phyloP scores from a whole-genome alignment of 345 rosid genomes.

The Corchorus capsularis region DNA sequence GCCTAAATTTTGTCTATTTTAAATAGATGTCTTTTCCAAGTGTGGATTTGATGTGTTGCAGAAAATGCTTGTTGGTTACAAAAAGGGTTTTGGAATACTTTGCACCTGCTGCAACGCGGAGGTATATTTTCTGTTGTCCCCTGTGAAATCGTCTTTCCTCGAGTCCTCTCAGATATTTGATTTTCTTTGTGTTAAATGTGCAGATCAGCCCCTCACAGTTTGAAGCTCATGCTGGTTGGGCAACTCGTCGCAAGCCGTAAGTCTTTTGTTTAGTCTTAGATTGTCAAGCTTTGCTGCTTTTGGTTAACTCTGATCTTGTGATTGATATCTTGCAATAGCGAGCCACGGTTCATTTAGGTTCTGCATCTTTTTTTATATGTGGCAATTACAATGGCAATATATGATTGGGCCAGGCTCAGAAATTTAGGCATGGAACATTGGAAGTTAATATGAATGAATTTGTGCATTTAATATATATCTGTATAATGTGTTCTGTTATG shows the following conservation, averaged over 20 bases:
- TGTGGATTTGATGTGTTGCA: constrained; percentile 37
- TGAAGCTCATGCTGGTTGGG: constrained; percentile 99
- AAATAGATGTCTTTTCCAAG: constrained; percentile 26
- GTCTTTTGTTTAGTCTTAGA: constrained; percentile 29
- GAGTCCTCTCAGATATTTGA: constrained; percentile 20
- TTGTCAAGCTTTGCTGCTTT: constrained; percentile 4
- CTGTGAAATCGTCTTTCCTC: constrained; percentile 21
- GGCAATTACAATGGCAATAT: not conserved
- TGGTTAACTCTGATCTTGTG: not conserved
- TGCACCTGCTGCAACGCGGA: constrained; percentile 80
- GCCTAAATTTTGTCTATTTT: not conserved
- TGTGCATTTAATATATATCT: not conserved
- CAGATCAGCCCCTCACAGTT: constrained; percentile 92
- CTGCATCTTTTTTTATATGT: not conserved
- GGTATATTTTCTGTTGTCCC: constrained; percentile 41
- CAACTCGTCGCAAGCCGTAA: constrained; percentile 93
- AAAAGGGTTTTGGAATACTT: constrained; percentile 75
- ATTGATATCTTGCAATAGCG: not conserved
- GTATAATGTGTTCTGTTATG: not conserved
- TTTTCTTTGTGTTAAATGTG: constrained; percentile 28
- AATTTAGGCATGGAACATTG: not conserved
- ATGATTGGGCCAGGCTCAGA: not conserved
- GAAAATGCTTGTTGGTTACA: constrained; percentile 86
- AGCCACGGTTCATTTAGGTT: constrained; percentile 1
- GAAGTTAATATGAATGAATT: too few relatives aligned